Conservation (phyloP, 352 stramenopile genomes). For the Globisporangium nagaii region DNA sequence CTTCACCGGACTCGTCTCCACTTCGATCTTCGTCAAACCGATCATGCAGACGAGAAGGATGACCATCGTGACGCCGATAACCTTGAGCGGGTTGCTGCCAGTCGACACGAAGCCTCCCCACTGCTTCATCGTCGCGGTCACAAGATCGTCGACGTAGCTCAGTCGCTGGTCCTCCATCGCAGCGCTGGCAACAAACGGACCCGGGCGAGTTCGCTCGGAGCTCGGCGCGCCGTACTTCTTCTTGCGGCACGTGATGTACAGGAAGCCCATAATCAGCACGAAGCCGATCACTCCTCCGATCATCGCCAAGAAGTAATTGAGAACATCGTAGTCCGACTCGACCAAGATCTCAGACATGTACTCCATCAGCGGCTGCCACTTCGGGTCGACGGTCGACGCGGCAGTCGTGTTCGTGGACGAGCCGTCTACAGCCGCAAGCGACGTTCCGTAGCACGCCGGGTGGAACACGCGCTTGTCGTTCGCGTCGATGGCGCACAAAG, state of each 20-base stretch:
- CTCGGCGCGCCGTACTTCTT: slow-evolving; percentile 16
- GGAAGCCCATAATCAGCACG: slow-evolving; percentile 35
- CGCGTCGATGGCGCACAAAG: slow-evolving; percentile 33
- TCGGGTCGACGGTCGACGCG: slow-evolving; percentile 15
- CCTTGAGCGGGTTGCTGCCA: slow-evolving; percentile 29
- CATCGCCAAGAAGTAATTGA: slow-evolving; percentile 54
- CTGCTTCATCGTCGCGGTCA: slow-evolving; percentile 29
- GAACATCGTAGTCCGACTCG: slow-evolving; percentile 27
- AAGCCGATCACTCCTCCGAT: slow-evolving; percentile 28
- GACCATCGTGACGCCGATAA: slow-evolving; percentile 31
- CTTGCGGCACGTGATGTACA: slow-evolving; percentile 26
- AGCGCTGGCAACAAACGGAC: slow-evolving; percentile 17
- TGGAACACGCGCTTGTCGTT: slow-evolving; percentile 19
- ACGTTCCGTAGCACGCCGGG: slow-evolving; percentile 32
- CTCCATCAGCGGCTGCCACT: slow-evolving; percentile 32
- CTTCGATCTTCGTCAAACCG: slow-evolving; percentile 37
- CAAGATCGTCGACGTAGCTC: slow-evolving; percentile 38
- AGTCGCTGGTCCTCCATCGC: slow-evolving; percentile 14
- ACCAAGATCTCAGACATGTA: slow-evolving; percentile 34
- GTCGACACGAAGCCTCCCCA: slow-evolving; percentile 40
- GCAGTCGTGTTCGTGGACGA: slow-evolving; percentile 7
- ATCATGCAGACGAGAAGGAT: slow-evolving; percentile 28
- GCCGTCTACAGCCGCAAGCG: slow-evolving; percentile 19
- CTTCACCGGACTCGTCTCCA: slow-evolving; percentile 61
- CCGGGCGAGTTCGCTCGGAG: slow-evolving; percentile 18